Evolutionary conservation across 2,329 filamentous ascomycete genomes (phyloP), one percentile per base, ranked within the genome.

Genomic region (Aureobasidium musti): DNA sequence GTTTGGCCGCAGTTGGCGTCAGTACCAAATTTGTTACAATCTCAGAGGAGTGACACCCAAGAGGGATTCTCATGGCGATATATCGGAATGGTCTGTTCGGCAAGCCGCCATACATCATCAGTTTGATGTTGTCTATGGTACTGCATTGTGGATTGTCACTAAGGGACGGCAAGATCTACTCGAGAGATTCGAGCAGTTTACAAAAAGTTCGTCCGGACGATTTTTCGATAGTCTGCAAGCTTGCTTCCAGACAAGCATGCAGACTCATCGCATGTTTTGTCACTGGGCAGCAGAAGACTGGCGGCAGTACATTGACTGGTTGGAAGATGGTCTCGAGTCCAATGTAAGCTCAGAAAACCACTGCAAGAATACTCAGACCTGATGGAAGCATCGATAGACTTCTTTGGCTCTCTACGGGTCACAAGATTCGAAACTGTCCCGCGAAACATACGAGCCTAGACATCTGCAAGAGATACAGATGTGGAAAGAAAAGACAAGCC

Each of bases 21-120:
- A 75, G 19, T 79, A 73, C 50, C 77, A 79, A 59, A 49, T 79
- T 14, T 79, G 73, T 66, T 79, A 74, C 30, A 78, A 77, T 49
- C 69, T 78, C 2, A 78, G 75, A 63, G 68, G 69, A 1, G 73
- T 75, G 0, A 68, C 71, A 23, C 47, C 47, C 54, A 71, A 68
- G 26, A 61, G 67, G 1, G 17, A 67, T 63, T 49, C 66, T 1
- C 23, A 71, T 8, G 41, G 41, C 6, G 19, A 21, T 5, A 17
- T 41, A 17, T 19, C n/a, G 7, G 68, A 73, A 26, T 79, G 77
- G 77, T 77, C 75, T 0, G 77, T 80, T 23, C 72, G 75, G 17
- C 78, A 79, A 61, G 77, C 74, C 0, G 78, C 74, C 0, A 66
- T 81, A 4, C 74, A 80, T 63, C 79, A 81, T 60, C 75, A 77